Conservation (phyloP, 805 yeast genomes). For the Saccharomycodes ludwigii region DNA sequence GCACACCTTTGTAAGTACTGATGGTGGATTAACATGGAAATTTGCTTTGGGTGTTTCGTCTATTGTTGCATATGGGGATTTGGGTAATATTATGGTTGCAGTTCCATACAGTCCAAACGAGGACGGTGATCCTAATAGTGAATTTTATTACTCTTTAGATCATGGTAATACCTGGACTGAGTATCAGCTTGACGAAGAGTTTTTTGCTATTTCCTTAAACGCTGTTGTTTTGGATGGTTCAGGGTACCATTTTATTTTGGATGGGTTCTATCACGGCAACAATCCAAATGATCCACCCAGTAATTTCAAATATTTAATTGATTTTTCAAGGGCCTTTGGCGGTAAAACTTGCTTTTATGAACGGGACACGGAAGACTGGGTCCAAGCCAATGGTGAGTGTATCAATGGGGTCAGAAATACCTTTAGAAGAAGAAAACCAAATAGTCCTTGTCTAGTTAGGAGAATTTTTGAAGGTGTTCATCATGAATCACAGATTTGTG, state of each 20-base stretch:
- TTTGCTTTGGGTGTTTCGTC: conserved; percentile 40
- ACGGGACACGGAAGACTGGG: conserved; percentile 54
- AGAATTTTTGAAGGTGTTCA: conserved; percentile 34
- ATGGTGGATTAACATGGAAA: conserved; percentile 70
- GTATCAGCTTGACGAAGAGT: conserved; percentile 31
- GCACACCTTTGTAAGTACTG: conserved; percentile 54
- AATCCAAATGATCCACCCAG: conserved; percentile 4
- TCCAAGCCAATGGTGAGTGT: conserved; percentile 32
- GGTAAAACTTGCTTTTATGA: conserved; percentile 29
- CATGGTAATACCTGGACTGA: conserved; percentile 60
- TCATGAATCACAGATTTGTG: conserved; percentile 32
- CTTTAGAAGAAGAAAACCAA: conserved; percentile 50
- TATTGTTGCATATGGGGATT: conserved; percentile 56
- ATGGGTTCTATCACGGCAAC: conserved; percentile 2
- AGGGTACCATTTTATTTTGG: conserved; percentile 34
- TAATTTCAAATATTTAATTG: conserved; percentile 25
- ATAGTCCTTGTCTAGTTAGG: conserved; percentile 50
- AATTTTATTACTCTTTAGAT: conserved; percentile 46
- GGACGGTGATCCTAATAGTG: conserved; percentile 25
- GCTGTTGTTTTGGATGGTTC: conserved; percentile 62
- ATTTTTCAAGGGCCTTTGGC: conserved; percentile 44
- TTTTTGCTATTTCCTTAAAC: conserved; percentile 29
- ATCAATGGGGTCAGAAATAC: conserved; percentile 57
- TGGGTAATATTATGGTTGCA: conserved; percentile 61
- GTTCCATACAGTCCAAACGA: conserved; percentile 30